Base-by-base conservation (phyloP, 225 moss, liverwort and hornwort species). In the Takakia lepidozioides region DNA sequence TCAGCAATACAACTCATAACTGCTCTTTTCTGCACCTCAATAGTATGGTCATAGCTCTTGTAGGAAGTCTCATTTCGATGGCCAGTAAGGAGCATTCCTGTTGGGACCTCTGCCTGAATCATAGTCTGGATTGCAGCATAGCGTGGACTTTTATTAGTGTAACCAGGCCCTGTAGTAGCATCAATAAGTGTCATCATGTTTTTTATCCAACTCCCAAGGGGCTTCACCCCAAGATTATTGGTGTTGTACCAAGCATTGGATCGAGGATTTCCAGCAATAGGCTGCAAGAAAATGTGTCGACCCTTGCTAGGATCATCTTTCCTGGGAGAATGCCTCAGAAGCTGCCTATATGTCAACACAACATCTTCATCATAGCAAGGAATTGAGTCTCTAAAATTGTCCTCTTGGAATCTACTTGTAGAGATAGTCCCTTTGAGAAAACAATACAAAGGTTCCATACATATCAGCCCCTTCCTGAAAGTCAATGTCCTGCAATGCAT, bases 181-280 rank as follows among this genome's bases (percentile, higher is more conserved):
- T 35, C 34, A 35, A 35, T 35, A 7, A 35, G 34, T 6, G 34
- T 35, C 34, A 35, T 35, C 34, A 35, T 35, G 8, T 35, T 14
- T 35, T 35, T 35, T 7, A 35, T 35, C 34, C 34, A 35, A 35
- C 34, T 35, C 14, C 34, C 34, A 35, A 35, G 34, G 14, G 34
- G 34, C 34, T 35, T 35, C 34, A 35, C n/a, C n/a, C 34, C 34
- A 35, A 35, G 34, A 35, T 35, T 35, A 35, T 35, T 35, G 8
- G 34, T 35, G 34, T 35, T 35, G 14, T 6, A 35, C 34, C 34
- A 35, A 35, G 34, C 34, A 35, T 35, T 35, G 14, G 34, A 6
- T 7, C 34, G 14, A 35, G 34, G 34, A 35, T 35, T 35, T 7
- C 34, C 34, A 6, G 34, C 7, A 35, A 35, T 35, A 35, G 34